Evolutionary conservation across 202 grass and related monocot genomes (phyloP).

Genomic region (Dendrocalamus latiflorus): DNA sequence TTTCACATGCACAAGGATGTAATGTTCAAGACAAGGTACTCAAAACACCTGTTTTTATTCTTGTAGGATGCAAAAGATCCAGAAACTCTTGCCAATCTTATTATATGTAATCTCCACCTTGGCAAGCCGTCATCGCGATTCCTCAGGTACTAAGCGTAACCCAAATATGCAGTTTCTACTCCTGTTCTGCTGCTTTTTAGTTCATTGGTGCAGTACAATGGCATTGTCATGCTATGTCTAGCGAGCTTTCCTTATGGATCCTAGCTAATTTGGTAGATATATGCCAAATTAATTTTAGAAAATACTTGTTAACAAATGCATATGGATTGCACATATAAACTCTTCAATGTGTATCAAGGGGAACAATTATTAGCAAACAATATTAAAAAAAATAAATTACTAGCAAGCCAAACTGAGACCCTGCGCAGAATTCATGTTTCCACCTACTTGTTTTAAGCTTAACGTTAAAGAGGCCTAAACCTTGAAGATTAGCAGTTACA

Average conservation of each 20-base stretch:
- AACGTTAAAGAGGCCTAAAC: not conserved
- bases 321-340: not conserved
- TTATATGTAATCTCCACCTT: slow-evolving; percentile 92
- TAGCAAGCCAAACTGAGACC: not conserved
- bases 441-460: not conserved
- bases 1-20: not conserved
- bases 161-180: not conserved
- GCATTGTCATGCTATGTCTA: not conserved
- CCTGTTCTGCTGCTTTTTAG: not conserved
- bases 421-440: not conserved
- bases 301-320: not conserved
- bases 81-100: slow-evolving; percentile 92
- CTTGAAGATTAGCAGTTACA: not conserved
- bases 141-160: slow-evolving; percentile 50
- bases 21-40: not conserved
- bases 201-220: not conserved
- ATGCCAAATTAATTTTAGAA: not conserved
- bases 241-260: not conserved
- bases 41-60: not conserved
- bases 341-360: not conserved
- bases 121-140: slow-evolving; percentile 78
- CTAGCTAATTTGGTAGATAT: not conserved
- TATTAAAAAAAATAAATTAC: not conserved
- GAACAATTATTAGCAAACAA: not conserved
- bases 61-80: slow-evolving; percentile 92